A percentile compares a stretch with the other conserved stretches of the same genome.
Evolutionary conservation across 2,329 filamentous ascomycete genomes (phyloP).

Genomic region (Ophiosphaerella herpotricha): DNA sequence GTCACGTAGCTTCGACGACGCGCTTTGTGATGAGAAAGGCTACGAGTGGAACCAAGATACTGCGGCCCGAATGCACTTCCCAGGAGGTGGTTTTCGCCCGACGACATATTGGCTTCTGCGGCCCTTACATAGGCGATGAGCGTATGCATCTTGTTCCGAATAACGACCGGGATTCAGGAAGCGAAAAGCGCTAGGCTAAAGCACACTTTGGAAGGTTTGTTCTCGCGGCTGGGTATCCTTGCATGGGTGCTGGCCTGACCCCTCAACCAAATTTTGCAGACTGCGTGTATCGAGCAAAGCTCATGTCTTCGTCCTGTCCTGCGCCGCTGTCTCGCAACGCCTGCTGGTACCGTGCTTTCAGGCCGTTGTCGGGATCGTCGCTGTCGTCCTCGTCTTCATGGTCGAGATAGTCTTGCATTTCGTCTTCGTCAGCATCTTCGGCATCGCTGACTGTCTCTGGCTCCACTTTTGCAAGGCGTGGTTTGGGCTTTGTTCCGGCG

Average conservation of each 20-base stretch:
- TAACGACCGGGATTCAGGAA: conserved; percentile 11
- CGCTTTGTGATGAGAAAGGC: no score
- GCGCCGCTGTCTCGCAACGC: conserved; percentile 63
- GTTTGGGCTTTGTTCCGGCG: conserved; percentile 37
- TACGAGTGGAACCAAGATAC: not conserved
- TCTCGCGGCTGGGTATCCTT: conserved; percentile 10
- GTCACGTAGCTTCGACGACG: not conserved
- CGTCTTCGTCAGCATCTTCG: conserved; percentile 59
- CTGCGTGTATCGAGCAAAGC: conserved; percentile 56
- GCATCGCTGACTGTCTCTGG: conserved; percentile 57
- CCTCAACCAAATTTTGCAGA: conserved; percentile 43
- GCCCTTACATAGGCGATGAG: conserved; percentile 4
- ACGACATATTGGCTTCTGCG: not conserved
- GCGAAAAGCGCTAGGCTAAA: conserved; percentile 10
- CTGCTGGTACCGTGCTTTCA: conserved; percentile 77
- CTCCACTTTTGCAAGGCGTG: conserved; percentile 48
- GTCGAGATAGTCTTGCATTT: conserved; percentile 58
- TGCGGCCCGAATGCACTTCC: conserved; percentile 9
- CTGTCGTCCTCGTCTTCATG: conserved; percentile 61
- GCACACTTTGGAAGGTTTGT: not conserved
- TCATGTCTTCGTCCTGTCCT: conserved; percentile 54
- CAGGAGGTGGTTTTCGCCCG: conserved; percentile 2
- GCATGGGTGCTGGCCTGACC: not conserved
- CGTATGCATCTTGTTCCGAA: conserved; percentile 6
- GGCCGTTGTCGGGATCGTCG: conserved; percentile 62